Evolutionary conservation across 305 asterid species (phyloP).

Genomic region (Rubia balearica): DNA sequence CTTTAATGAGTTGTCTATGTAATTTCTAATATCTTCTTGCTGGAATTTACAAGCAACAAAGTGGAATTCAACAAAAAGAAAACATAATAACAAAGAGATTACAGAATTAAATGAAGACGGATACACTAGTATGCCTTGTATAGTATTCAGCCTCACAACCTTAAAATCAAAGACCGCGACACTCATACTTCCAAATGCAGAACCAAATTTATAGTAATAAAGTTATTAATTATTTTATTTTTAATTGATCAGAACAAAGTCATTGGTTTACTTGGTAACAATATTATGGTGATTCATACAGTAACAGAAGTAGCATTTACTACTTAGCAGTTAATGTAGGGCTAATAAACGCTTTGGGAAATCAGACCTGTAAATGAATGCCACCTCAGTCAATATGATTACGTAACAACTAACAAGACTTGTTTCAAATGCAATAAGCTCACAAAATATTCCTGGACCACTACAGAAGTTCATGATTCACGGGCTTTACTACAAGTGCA

Average conservation of each 20-base stretch:
- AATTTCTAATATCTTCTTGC: constrained; percentile 93
- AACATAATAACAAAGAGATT: not conserved
- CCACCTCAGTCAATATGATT: not conserved
- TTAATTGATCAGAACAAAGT: not conserved
- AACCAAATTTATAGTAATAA: not conserved
- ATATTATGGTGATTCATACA: not conserved
- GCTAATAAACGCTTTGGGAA: not conserved
- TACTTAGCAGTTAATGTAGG: not conserved
- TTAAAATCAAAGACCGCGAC: not conserved
- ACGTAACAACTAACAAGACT: not conserved
- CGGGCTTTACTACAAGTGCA: not conserved
- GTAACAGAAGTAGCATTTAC: not conserved
- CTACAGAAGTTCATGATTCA: not conserved
- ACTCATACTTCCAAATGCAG: not conserved
- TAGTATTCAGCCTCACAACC: not conserved
- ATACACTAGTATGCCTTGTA: not conserved
- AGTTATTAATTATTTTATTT: not conserved
- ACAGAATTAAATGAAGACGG: not conserved
- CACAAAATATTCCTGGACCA: not conserved
- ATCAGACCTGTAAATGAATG: not conserved
- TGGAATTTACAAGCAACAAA: constrained; percentile 38
- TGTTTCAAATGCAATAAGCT: not conserved
- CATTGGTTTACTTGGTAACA: not conserved
- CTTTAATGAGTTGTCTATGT: constrained; percentile 75
- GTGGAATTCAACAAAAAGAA: constrained; percentile 7